Evolutionary conservation across 768 basidiomycete species (phyloP).

Genomic region (Boletus reticuloceps): DNA sequence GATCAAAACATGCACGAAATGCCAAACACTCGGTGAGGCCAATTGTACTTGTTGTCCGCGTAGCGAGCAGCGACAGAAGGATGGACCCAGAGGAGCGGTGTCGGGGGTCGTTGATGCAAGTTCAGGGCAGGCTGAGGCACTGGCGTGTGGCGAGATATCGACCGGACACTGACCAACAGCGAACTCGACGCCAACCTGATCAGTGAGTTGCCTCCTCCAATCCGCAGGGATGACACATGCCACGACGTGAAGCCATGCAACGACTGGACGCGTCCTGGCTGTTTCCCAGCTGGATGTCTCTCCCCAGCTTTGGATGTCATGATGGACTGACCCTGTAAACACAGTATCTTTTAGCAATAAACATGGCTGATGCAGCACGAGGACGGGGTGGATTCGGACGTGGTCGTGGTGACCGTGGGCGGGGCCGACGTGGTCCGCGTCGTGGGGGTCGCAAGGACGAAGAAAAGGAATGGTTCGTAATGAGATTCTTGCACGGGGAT

Average conservation of each 20-base stretch:
- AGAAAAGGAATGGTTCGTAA: constrained; percentile 95
- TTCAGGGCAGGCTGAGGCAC: constrained; percentile 31
- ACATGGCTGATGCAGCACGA: constrained; percentile 89
- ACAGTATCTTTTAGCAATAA: constrained; percentile 25
- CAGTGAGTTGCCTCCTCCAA: constrained; percentile 32
- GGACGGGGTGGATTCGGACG: constrained; percentile 91
- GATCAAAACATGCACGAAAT: neutral
- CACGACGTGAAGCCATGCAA: neutral
- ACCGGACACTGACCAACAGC: constrained; percentile 11
- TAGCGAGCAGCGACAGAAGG: neutral
- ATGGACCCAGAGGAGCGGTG: constrained; percentile 13
- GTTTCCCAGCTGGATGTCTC: constrained; percentile 48
- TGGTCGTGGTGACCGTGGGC: constrained; percentile 68
- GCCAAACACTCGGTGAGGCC: too few species aligned
- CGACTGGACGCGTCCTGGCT: neutral
- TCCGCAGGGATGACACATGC: neutral
- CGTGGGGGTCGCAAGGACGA: constrained; percentile 99
- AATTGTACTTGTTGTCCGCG: neutral
- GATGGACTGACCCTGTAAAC: constrained; percentile 24
- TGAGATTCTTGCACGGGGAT: neutral
- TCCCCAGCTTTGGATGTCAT: constrained; percentile 40
- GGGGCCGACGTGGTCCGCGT: constrained; percentile 76
- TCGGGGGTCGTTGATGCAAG: constrained; percentile 13
- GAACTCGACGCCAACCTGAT: constrained; percentile 29
- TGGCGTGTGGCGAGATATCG: neutral